Conservation (phyloP, 768 basidiomycete species). For the Tephrocybe rancida region DNA sequence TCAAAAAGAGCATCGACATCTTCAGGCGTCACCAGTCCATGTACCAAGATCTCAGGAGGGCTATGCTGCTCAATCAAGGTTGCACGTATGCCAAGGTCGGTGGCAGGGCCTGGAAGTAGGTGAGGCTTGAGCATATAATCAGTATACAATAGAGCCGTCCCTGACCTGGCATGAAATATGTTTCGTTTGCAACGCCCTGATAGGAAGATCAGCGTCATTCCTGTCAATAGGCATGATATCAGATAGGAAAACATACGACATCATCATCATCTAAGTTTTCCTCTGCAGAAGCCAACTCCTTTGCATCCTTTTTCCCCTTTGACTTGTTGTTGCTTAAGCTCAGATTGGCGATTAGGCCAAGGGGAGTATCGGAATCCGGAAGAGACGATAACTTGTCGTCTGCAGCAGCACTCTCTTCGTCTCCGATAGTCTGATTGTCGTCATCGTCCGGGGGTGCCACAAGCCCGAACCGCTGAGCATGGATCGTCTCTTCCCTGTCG, state of each 20-base stretch:
- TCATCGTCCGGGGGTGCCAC: constrained; percentile 25
- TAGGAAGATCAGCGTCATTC: constrained; percentile 11
- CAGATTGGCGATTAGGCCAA: constrained; percentile 75
- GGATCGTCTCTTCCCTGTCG: constrained; percentile 41
- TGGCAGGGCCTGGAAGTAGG: constrained; percentile 66
- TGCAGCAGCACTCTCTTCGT: constrained; percentile 37
- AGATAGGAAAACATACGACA: constrained; percentile 46
- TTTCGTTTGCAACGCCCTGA: constrained; percentile 80
- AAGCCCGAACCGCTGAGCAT: constrained; percentile 21
- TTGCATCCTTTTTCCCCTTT: constrained; percentile 40
- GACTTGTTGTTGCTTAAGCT: constrained; percentile 59
- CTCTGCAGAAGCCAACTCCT: constrained; percentile 36
- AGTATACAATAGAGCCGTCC: constrained; percentile 1
- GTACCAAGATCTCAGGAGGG: constrained; percentile 81
- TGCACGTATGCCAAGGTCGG: constrained; percentile 69
- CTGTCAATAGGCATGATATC: neutral
- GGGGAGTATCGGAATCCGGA: constrained; percentile 72
- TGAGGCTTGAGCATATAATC: neutral
- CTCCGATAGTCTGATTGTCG: constrained; percentile 26
- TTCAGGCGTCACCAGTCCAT: constrained; percentile 73
- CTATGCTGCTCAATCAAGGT: constrained; percentile 76
- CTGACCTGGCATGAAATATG: constrained; percentile 77
- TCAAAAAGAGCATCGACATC: constrained; percentile 86
- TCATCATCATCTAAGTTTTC: constrained; percentile 64
- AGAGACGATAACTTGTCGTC: constrained; percentile 52